Percentiles rank a stretch among this genome's conserved stretches.
Conservation (phyloP, 2,329 filamentous ascomycete species). For the Atkinsonella hypoxylon region DNA sequence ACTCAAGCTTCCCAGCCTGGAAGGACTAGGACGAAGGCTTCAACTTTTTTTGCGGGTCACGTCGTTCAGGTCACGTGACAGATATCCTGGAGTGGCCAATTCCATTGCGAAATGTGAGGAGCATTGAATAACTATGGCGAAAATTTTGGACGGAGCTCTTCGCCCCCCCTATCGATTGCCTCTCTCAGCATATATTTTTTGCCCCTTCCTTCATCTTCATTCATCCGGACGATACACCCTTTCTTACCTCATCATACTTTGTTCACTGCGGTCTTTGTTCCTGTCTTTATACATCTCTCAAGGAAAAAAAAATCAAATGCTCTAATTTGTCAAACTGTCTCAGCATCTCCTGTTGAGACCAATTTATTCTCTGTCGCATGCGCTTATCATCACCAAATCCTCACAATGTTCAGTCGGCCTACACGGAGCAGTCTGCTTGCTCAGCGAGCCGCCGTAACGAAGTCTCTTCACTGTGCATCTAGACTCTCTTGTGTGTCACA, state of each 20-base stretch:
- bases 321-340: conserved; percentile 8
- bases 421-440: conserved; percentile 18
- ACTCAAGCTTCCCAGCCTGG: not conserved
- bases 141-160: conserved; percentile 16
- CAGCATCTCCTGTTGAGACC: conserved; percentile 2
- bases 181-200: not conserved
- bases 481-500: conserved; percentile 9
- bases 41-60: conserved; percentile 3
- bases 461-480: conserved; percentile 10
- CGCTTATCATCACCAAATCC: not conserved
- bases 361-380: conserved; percentile 1
- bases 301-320: conserved; percentile 14
- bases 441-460: conserved; percentile 11
- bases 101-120: not conserved
- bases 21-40: too few relatives aligned
- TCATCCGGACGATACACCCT: conserved; percentile 3
- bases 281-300: not conserved
- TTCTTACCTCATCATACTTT: not conserved
- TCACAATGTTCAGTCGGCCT: conserved; percentile 25
- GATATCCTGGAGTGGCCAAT: conserved; percentile 3
- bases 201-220: not conserved
- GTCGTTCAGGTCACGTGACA: conserved; percentile 8
- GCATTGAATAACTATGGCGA: conserved; percentile 7
- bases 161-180: conserved; percentile 6
- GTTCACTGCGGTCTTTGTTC: conserved; percentile 2